Evolutionary conservation across 306 rosid genomes (phyloP), one percentile per base, ranked within the genome.

Genomic region (Prunus armeniaca): DNA sequence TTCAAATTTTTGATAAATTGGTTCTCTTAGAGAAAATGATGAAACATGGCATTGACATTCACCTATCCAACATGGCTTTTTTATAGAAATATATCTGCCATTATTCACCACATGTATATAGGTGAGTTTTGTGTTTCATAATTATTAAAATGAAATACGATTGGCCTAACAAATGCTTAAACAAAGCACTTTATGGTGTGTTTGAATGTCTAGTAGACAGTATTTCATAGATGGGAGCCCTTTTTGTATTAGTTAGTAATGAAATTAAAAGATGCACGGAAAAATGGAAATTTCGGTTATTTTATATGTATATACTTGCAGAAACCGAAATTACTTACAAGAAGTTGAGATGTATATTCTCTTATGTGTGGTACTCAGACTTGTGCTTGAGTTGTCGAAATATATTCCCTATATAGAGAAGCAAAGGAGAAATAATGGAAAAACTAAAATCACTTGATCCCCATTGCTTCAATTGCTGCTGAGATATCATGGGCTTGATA

Each of bases 401-500:
- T 61, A 64, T 75, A 30, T 50, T 51, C 30, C 66, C 51, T 76
- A 60, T 79, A n/a, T 73, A 56, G 30, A 47, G 27, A 30, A 54
- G 69, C 34, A 27, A 46, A 50, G 62, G 30, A 56, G 17, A 71
- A 61, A 69, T 30, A 4, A 52, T 46, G 38, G 32, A 27, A 49
- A 62, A 45, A 17, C 9, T 25, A 45, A 65, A 55, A 71, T 68
- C 80, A 71, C 75, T 82, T 79, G 61, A 82, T 79, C 78, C 84
- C 89, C 27, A 79, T 70, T 71, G 79, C 83, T 76, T 89, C 86
- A 38, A 92, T 76, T 56, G 86, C 78, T 78, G 81, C 77, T 43
- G 87, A 85, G 82, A 92, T 86, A 47, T 86, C 82, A 43, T 82
- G 79, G 72, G 69, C 83, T 67, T 76, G 88, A 73, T 76, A 76